Evolutionary conservation across 345 rosid genomes (phyloP).

Genomic region (Citrus sinensis): DVS_A1.0 CM039169.1:2809501-2810000

Average conservation of each 20-base stretch:
- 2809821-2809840: neutral
- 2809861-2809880: too few species aligned
- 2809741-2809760: neutral
- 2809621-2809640: slow-evolving; percentile 10
- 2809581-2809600: neutral
- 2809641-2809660: slow-evolving; percentile 87
- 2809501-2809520: slow-evolving; percentile 72
- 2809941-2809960: too few species aligned
- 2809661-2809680: slow-evolving; percentile 82
- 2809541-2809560: slow-evolving; percentile 93
- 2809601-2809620: slow-evolving; percentile 3
- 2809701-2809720: slow-evolving; percentile 46
- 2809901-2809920: too few species aligned
- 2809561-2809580: slow-evolving; percentile 72
- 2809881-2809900: too few species aligned
- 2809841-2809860: too few species aligned
- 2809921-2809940: too few species aligned
- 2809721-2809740: neutral
- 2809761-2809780: neutral
- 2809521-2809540: slow-evolving; percentile 88
- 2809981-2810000: too few species aligned
- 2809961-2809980: too few species aligned
- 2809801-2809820: neutral
- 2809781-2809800: neutral
- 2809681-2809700: slow-evolving; percentile 84